phyloP scores from a whole-genome alignment of 73 alveolate genomes.

The Urostyla sp. region DNA sequence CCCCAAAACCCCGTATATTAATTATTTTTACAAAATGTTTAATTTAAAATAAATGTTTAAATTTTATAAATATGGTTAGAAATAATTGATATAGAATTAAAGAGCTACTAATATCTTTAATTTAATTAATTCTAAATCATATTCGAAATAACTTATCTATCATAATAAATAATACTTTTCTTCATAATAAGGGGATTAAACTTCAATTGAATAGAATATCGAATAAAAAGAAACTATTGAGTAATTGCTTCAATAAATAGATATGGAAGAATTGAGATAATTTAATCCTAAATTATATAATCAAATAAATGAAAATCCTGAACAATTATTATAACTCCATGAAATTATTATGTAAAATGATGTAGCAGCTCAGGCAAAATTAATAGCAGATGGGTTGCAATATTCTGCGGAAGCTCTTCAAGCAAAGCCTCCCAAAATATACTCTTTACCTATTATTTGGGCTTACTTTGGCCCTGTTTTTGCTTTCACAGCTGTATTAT shows the following conservation, averaged over 20 bases:
- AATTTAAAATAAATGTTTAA: neutral
- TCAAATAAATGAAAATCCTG: constrained; percentile 48
- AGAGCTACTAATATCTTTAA: neutral
- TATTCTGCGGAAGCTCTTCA: constrained; percentile 46
- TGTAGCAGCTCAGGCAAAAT: neutral
- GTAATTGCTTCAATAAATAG: constrained; percentile 23
- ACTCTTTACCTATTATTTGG: constrained; percentile 64
- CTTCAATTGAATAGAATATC: neutral
- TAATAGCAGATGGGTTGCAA: constrained; percentile 31
- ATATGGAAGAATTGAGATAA: constrained; percentile 55
- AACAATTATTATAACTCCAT: neutral
- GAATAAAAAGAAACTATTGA: constrained; percentile 32
- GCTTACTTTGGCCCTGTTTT: constrained; percentile 62
- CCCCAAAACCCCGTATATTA: neutral
- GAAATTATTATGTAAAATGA: constrained; percentile 11
- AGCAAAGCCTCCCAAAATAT: constrained; percentile 54
- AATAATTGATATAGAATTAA: no score
- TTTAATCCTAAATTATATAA: constrained; percentile 50
- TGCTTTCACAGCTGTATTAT: constrained; percentile 53
- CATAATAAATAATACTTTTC: no score
- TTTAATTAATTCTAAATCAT: no score
- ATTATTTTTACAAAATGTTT: neutral
- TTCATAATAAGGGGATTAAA: neutral
- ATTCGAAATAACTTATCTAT: no score
- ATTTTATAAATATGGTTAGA: neutral